These are phyloP conservation scores for Wickerhamomyces subpelliculosus DNA, from an alignment of 805 yeast species.

Conservation along the genomic window DNA sequence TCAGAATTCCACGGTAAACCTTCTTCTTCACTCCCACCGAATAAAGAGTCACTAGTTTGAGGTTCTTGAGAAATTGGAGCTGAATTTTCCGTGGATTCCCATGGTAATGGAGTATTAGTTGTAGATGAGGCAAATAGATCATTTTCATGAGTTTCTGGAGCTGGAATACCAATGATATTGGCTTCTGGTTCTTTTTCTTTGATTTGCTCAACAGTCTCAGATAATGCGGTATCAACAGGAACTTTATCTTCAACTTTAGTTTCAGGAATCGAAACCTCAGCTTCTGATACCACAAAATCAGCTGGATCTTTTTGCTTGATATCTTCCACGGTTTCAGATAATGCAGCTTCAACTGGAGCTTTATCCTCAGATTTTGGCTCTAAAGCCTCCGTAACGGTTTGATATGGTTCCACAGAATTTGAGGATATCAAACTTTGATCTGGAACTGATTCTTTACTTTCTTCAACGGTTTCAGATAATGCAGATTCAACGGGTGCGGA, in stretches of 20 bases:
- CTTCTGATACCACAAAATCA: too few relatives aligned
- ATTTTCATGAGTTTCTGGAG: too few relatives aligned
- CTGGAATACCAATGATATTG: too few relatives aligned
- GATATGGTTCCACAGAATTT: not conserved
- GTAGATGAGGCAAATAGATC: too few relatives aligned
- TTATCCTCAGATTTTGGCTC: not conserved
- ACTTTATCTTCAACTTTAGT: not conserved
- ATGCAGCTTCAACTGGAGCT: not conserved
- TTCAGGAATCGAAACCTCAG: not conserved
- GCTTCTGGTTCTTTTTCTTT: too few relatives aligned
- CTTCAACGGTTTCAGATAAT: too few relatives aligned
- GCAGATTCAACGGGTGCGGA: not conserved
- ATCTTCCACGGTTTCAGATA: not conserved
- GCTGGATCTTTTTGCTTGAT: not conserved
- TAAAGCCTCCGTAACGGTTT: not conserved
- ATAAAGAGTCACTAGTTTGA: too few relatives aligned
- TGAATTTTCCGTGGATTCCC: not conserved
- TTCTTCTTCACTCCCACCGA: too few relatives aligned
- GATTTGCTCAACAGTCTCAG: too few relatives aligned
- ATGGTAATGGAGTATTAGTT: not conserved
- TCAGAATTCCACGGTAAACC: too few relatives aligned
- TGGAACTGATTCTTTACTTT: not conserved
- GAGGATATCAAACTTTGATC: not conserved
- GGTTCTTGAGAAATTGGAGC: too few relatives aligned
- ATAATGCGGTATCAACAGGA: too few relatives aligned